Evolutionary conservation across 495 filamentous ascomycete genomes (phyloP).

Genomic region (Penicillium desertorum): DNA sequence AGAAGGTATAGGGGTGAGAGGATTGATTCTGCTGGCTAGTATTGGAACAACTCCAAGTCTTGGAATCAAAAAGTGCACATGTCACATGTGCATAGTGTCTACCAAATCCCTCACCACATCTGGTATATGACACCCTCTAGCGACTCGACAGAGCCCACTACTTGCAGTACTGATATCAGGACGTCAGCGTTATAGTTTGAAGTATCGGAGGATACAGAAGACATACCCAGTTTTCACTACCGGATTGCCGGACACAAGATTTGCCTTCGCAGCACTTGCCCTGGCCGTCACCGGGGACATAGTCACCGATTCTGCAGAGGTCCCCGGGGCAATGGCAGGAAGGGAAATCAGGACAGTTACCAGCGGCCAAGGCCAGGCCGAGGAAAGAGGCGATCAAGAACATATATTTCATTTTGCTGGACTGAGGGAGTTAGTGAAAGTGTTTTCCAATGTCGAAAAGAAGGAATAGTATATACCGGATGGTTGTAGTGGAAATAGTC

Average conservation of each 20-base stretch:
- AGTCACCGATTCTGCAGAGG: constrained; percentile 16
- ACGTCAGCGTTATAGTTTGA: background rate
- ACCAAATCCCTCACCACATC: background rate
- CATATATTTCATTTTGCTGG: constrained; percentile 19
- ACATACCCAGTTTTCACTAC: constrained; percentile 16
- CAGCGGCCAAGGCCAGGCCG: constrained; percentile 11
- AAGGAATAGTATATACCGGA: constrained; percentile 1
- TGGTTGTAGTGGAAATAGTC: constrained; percentile 5
- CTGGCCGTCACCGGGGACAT: constrained; percentile 10
- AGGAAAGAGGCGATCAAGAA: constrained; percentile 15
- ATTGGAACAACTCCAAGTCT: background rate
- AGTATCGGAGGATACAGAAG: background rate
- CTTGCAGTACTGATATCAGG: constrained; percentile 1
- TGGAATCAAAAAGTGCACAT: background rate
- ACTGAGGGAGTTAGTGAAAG: constrained; percentile 3
- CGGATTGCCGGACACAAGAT: constrained; percentile 7
- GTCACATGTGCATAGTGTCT: too few relatives aligned
- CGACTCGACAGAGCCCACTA: background rate
- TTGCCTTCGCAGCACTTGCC: constrained; percentile 15
- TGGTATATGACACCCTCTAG: background rate
- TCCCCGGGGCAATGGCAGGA: constrained; percentile 15
- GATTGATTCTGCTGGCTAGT: background rate
- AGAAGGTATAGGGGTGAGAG: background rate
- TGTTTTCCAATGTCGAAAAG: background rate
- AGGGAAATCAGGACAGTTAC: constrained; percentile 12